Evolutionary conservation across 768 basidiomycete genomes (phyloP), one percentile per base, ranked within the genome.

Genomic region (Trichaptum fuscoviolaceum): DNA sequence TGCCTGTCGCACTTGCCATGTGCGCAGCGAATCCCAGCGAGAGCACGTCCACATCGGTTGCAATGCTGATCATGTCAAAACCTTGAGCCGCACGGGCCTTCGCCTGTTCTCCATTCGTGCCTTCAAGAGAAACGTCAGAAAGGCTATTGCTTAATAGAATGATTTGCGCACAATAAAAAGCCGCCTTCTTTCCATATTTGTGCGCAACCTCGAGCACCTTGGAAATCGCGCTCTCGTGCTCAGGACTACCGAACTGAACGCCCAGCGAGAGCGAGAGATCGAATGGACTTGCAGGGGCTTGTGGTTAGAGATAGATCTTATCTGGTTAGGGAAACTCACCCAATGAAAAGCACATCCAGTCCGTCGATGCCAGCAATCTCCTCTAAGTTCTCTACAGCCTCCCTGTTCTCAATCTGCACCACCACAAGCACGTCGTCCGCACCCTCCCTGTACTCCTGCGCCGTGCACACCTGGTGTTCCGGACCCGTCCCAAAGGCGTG

Each of bases 361-460:
- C 88, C 88, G 25, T 85, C 85, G 1, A 90, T 85, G 2, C 77
- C 75, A 20, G 83, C 84, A 64, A 91, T 90, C 64, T 81, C 82
- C 20, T 84, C 79, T 5, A 86, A 78, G 65, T 90, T 89, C 62
- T 84, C 71, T 2, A 90, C 81, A 0, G 80, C 88, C 61, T 88
- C 85, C 62, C 71, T 75, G 2, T 81, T 90, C 74, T 90, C 88
- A 64, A 91, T 90, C 75, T 91, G 89, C 0, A 90, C 78, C 77
- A 88, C 83, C 18, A 87, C 79, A 30, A 86, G 68, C 35, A 87
- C 73, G 10, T 79, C 75, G 71, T 80, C 79, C 60, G 89, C 90
- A 1, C 74, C 73, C 4, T 74, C 70, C 35, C 88, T 73, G 69
- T 89, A 90, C 64, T 89, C 84, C 2, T 75, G 66, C 0, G 77